These are phyloP conservation scores for Biscogniauxia mediterranea DNA, from an alignment of 2,329 filamentous ascomycete species.

Conservation along the genomic window DNA sequence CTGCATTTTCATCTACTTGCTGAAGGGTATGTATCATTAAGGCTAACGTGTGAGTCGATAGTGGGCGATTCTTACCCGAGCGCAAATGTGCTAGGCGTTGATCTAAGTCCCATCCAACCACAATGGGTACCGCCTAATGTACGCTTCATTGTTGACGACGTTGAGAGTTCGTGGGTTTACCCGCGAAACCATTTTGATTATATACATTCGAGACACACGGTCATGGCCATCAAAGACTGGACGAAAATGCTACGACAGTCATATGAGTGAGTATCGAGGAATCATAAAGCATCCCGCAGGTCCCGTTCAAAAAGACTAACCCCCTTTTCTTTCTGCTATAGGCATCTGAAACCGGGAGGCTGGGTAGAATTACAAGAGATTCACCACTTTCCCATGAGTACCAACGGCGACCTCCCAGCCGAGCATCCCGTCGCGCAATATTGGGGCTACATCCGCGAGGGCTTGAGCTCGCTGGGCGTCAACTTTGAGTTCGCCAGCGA, in stretches of 20 bases:
- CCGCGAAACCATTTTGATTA: constrained; percentile 57
- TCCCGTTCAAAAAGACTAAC: constrained; percentile 6
- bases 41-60: constrained; percentile 11
- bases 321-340: constrained; percentile 20
- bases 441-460: constrained; percentile 45
- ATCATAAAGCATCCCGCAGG: background rate
- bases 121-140: constrained; percentile 41
- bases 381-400: constrained; percentile 46
- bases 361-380: constrained; percentile 58
- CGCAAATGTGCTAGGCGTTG: constrained; percentile 39
- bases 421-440: constrained; percentile 45
- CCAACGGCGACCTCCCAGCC: constrained; percentile 38
- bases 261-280: constrained; percentile 40
- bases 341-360: constrained; percentile 52
- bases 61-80: constrained; percentile 39
- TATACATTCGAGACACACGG: constrained; percentile 57
- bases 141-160: constrained; percentile 51
- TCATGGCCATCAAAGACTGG: constrained; percentile 58
- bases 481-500: constrained; percentile 44
- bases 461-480: constrained; percentile 44
- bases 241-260: constrained; percentile 45
- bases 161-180: constrained; percentile 56
- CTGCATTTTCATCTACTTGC: constrained; percentile 5
- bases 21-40: background rate
- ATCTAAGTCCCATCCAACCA: constrained; percentile 41